phyloP scores from a whole-genome alignment of 345 rosid genomes.

The Physaria fendleri region DNA sequence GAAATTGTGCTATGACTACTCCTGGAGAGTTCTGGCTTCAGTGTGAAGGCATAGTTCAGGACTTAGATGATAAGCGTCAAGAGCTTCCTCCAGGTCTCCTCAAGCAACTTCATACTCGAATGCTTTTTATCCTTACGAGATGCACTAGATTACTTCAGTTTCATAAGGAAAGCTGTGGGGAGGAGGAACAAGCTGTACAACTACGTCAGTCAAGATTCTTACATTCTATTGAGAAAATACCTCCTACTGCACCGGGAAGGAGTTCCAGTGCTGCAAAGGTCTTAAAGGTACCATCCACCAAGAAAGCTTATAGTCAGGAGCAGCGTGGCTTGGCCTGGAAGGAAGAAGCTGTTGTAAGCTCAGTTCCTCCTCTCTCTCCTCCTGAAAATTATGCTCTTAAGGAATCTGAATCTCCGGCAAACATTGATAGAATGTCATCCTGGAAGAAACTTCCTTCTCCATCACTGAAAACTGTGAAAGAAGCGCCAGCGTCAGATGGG shows the following conservation, averaged over 20 bases:
- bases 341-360: slow-evolving; percentile 42
- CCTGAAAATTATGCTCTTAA: slow-evolving; percentile 38
- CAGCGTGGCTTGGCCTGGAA: slow-evolving; percentile 72
- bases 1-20: slow-evolving; percentile 88
- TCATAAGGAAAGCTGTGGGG: slow-evolving; percentile 94
- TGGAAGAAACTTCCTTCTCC: slow-evolving; percentile 95
- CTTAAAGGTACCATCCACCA: slow-evolving; percentile 45
- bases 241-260: slow-evolving; percentile 45
- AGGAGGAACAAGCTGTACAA: slow-evolving; percentile 65
- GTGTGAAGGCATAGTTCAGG: slow-evolving; percentile 99
- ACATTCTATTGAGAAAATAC: slow-evolving; percentile 68
- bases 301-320: slow-evolving; percentile 94
- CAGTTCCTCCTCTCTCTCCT: slow-evolving; percentile 39
- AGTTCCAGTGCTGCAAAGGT: slow-evolving; percentile 56
- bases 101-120: slow-evolving; percentile 91
- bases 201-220: slow-evolving; percentile 75
- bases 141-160: slow-evolving; percentile 97
- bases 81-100: slow-evolving; percentile 88
- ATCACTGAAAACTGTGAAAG: slow-evolving; percentile 47
- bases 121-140: slow-evolving; percentile 98
- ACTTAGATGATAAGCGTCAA: slow-evolving; percentile 95
- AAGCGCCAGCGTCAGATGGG: slow-evolving; percentile 46
- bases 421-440: slow-evolving; percentile 74
- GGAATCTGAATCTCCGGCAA: slow-evolving; percentile 53
- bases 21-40: slow-evolving; percentile 99